Base-by-base conservation (phyloP, 1,284 basidiomycete genomes). In the Microbotryum violaceum region DNA sequence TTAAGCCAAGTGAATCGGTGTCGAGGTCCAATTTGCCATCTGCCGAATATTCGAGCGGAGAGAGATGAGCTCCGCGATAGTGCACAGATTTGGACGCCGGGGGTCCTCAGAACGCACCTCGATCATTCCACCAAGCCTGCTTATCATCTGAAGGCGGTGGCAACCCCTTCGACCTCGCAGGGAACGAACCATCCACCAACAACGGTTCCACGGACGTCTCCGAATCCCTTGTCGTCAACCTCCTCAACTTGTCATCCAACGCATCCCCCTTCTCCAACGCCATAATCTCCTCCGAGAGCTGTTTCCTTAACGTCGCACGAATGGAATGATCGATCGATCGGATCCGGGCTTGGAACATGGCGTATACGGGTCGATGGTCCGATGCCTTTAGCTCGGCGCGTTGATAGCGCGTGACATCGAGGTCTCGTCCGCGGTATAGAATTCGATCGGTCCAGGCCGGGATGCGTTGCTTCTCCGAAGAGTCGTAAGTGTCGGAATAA, bases 391-490 rank as follows among this genome's bases (percentile, higher is more conserved):
- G 78, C 69, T 94, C 89, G 21, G 90, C 87, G 60, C 91, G 74
- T 33, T 73, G 64, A 65, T 82, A 82, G 3, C 70, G 57, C 14
- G 50, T 69, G 54, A 74, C 64, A 18, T 71, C 65, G 12, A 74
- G 71, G 29, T 79, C 78, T 49, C 73, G 71, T 10, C 91, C 91
- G 64, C 83, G 84, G 78, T 86, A 96, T 56, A 99, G 75, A 18
- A 99, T 84, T n/a, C 92, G 87, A 77, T 97, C 90, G 71, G 92
- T 98, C 93, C 94, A 98, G 9, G 94, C 91, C 1, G 96, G 96
- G 73, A 97, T 88, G 8, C 96, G 83, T 80, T 87, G 84, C 78
- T 98, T 99, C 75, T 98, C 96, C 67, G 90, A 90, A 4, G 91
- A 88, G 74, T 99, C 96, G 75, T 97, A 99, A 53, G 80, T 80